These are phyloP conservation scores for Alopecurus myosuroides DNA, from an alignment of 176 grass and related monocot species.

Conservation along the genomic window DNA sequence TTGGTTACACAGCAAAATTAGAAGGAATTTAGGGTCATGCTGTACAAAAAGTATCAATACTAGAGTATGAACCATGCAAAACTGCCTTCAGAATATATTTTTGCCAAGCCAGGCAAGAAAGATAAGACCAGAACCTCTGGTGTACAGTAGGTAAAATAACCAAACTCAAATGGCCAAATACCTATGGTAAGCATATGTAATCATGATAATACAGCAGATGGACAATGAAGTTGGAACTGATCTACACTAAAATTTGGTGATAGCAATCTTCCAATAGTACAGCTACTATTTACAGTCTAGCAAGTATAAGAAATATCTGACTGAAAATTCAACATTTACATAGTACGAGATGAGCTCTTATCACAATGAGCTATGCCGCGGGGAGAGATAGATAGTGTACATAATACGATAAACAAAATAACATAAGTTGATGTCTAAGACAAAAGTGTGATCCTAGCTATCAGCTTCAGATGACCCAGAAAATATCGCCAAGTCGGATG, in stretches of 20 bases:
- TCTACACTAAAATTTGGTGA: constrained; percentile 12
- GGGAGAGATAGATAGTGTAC: constrained; percentile 29
- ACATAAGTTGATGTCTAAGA: constrained; percentile 22
- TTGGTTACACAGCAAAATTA: not conserved
- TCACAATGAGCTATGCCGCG: constrained; percentile 4
- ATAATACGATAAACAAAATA: constrained; percentile 2
- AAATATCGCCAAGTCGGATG: constrained; percentile 4
- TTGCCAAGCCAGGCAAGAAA: not conserved
- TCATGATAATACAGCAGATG: not conserved
- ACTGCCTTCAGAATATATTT: not conserved
- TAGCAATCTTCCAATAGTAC: constrained; percentile 21
- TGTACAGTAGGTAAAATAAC: not conserved
- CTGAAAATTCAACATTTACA: constrained; percentile 34
- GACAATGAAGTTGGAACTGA: constrained; percentile 1
- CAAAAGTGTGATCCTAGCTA: constrained; percentile 21
- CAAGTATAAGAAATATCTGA: constrained; percentile 6
- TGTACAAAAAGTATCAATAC: not conserved
- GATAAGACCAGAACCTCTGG: not conserved
- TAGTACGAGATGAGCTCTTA: constrained; percentile 27
- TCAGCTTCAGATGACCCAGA: constrained; percentile 22
- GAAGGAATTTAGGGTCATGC: not conserved
- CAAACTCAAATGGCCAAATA: constrained; percentile 3
- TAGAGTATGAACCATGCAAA: not conserved
- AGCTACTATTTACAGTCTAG: constrained; percentile 40
- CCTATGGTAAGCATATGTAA: not conserved